Base-by-base conservation (phyloP, 805 yeast species). In the Brettanomyces naardenensis region DNA sequence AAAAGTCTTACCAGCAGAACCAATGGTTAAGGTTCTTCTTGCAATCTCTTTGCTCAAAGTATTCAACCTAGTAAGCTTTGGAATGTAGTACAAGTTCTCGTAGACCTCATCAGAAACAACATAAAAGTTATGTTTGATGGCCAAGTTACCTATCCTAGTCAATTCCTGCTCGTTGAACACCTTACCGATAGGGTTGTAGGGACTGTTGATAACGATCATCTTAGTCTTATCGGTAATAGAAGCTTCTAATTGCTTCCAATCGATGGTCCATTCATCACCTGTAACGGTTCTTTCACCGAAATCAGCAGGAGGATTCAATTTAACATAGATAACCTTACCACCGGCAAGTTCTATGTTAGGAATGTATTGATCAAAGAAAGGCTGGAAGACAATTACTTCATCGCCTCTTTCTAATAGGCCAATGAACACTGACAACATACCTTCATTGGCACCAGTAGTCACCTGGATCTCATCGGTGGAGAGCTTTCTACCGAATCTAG, bases 381-480 rank as follows among this genome's bases (percentile, higher is more conserved):
- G 98, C 61, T 90, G 95, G 55, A 92, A 84, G 11, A 92, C 97
- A 58, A 92, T 84, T 19, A 81, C 98, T 59, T 92, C 98, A 52
- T 92, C 98, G 18, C 94, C 97, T 2, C 78, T 74, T 32, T 84
- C 73, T 45, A 92, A 62, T 48, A 88, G 81, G 0, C 94, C 98
- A 41, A 87, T 80, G 56, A 89, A 79, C 3, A 82, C 77, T 2
- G 95, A 64, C 37, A 86, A 69, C 69, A 92, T 84, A 27, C 97
- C 97, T 63, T 92, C 97, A 53, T 92, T 92, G 32, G 98, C 98
- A 39, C 98, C 98, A 2, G 97, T 88, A 32, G 96, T 86, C 28
- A 90, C 80, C 39, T 80, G 75, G 30, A 92, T 68, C 53, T 87
- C 83, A 20, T 65, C 63, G 15, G 74, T 68, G 19, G 70, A 67